These are phyloP conservation scores for Primulina huaijiensis DNA, from an alignment of 257 asterid genomes.

Conservation along the genomic window DNA sequence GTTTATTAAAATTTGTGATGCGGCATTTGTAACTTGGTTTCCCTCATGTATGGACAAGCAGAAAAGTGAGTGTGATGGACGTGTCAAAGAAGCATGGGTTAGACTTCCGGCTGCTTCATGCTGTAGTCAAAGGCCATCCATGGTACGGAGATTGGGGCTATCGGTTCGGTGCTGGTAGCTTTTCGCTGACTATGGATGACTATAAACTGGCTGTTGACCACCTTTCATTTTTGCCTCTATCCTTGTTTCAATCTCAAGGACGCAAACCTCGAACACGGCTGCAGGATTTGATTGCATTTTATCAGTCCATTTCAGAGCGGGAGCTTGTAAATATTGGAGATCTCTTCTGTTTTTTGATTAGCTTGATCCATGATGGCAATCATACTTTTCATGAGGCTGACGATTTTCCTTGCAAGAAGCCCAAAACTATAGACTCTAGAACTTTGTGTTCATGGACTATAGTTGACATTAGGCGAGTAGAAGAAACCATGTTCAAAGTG, in stretches of 20 bases:
- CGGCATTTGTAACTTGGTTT: constrained; percentile 17
- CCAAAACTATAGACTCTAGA: constrained; percentile 41
- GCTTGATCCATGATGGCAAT: constrained; percentile 53
- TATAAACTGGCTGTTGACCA: constrained; percentile 51
- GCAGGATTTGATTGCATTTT: constrained; percentile 76
- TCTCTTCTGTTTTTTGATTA: constrained; percentile 64
- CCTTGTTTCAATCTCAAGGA: constrained; percentile 65
- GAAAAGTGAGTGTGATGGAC: constrained; percentile 91
- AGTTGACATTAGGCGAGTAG: constrained; percentile 61
- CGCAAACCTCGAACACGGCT: constrained; percentile 71
- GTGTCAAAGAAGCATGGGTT: constrained; percentile 92
- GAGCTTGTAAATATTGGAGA: constrained; percentile 74
- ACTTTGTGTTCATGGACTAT: constrained; percentile 70
- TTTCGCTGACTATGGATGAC: constrained; percentile 55
- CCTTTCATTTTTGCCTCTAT: constrained; percentile 63
- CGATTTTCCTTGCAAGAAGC: constrained; percentile 54
- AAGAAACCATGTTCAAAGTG: constrained; percentile 83
- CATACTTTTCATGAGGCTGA: constrained; percentile 32
- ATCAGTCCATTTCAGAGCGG: constrained; percentile 75
- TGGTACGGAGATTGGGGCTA: constrained; percentile 99
- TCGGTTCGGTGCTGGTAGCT: constrained; percentile 89
- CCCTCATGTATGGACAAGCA: constrained; percentile 25
- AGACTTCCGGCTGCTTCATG: constrained; percentile 81
- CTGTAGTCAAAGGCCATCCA: constrained; percentile 71
- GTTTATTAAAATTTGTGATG: background rate